Base-by-base conservation (phyloP, 108 stramenopile genomes). In the Discostella pseudostelligera region DNA sequence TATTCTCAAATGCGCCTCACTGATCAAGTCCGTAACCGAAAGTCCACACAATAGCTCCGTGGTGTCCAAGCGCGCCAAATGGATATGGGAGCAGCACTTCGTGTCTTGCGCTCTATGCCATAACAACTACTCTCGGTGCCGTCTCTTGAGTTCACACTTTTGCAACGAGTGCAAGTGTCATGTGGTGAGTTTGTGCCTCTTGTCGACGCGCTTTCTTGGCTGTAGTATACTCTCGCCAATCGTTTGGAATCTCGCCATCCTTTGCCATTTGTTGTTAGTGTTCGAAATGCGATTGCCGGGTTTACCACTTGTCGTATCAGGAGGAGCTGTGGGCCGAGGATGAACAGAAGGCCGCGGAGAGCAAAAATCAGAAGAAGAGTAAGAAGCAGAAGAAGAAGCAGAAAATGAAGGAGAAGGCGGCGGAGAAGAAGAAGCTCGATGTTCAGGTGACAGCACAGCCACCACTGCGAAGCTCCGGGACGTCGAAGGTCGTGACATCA, bases 41-140 rank as follows among this genome's bases (percentile, higher is more conserved):
- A 74, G 69, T 45, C 57, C 57, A 39, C 90, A 96, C 70, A 90
- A 83, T 62, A 93, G 85, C 65, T 76, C 76, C 29, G 89, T 87
- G 6, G 87, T 96, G 3, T 84, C 83, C 14, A 95, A 93, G 61
- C 88, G 96, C 17, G 96, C 96, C 12, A 81, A 82, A 49, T 79
- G 93, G n/a, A 91, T 98, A 49, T 98, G 96, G 96, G 93, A 92
- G 59, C 82, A 92, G 29, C 93, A 97, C 56, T 97, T 96, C 79
- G 94, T 98, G 19, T 85, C 85, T 13, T 98, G 97, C 70, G 97
- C 97, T 6, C 82, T 98, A 10, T 98, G 97, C 67, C 83, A 90
- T 37, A 67, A 82, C 44, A 90, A 86, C 39, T 98, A 88, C 78
- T 92, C 94, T 28, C 88, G 87, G 28, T 88, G 94, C 56, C 84